Base-by-base conservation (phyloP, 177 flowering plant genomes). In the Vitis hybrid region DNA sequence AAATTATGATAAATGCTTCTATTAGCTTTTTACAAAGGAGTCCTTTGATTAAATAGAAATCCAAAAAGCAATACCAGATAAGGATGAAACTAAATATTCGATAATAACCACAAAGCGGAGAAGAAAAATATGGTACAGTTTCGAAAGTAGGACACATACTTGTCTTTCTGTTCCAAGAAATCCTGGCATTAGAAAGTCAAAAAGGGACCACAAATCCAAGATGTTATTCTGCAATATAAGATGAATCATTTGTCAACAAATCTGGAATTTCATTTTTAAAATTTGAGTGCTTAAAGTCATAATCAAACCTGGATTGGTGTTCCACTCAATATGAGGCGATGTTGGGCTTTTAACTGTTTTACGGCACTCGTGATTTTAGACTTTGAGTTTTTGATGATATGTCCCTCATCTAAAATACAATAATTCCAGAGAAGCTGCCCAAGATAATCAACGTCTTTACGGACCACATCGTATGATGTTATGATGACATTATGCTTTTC, bases 151-250 rank as follows among this genome's bases (percentile, higher is more conserved):
- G 5, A 71, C 15, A 79, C 76, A n/a, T 80, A 92, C 98, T 76
- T 96, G 98, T 84, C 97, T 85, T 75, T 96, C 99, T 27, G 97
- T 90, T 73, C 99, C 99, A 70, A 96, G 98, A 84, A 96, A 96
- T 30, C 97, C 99, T 9, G 99, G 99, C 99, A 96, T 96, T 60
- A 96, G 82, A 81, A 93, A 96, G 86, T 96, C 98, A 83, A 96
- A 96, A 67, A 96, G 97, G 64, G 99, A 96, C 98, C 99, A 96
- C 63, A 96, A 73, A 77, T 96, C 99, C 90, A 93, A 84, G 66
- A 93, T 80, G 71, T 96, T 96, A 67, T 93, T 96, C 98, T 92
- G 97, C 83, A 84, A 77, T 10, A 71, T 50, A 65, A 76, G 17
- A 7, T 24, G 74, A 68, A 60, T 5, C 11, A 67, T 50, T 61